Conservation (phyloP, 768 basidiomycete species). For the Chlorophyllum brunneum region DNA sequence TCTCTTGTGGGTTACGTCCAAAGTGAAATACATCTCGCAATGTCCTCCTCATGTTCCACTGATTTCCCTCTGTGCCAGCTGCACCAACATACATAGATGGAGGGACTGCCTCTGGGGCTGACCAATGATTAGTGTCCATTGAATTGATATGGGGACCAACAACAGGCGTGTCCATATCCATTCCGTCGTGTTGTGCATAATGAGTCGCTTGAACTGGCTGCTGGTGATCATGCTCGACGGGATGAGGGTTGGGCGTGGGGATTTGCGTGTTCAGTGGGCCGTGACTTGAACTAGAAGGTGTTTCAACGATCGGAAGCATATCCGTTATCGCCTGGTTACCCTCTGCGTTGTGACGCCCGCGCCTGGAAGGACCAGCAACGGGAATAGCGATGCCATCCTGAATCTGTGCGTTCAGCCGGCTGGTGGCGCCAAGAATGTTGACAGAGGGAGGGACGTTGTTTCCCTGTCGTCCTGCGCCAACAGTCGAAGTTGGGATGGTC, state of each 20-base stretch:
- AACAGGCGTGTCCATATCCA: conserved; percentile 1
- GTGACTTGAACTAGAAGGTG: conserved; percentile 48
- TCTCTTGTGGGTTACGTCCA: conserved; percentile 6
- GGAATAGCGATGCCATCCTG: conserved; percentile 24
- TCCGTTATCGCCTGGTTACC: conserved; percentile 34
- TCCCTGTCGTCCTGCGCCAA: conserved; percentile 13
- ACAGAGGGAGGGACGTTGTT: conserved; percentile 23
- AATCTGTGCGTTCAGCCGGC: conserved; percentile 33
- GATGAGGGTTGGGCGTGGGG: conserved; percentile 69
- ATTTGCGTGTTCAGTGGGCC: no score
- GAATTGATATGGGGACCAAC: not conserved
- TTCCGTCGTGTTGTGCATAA: not conserved
- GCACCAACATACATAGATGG: not conserved
- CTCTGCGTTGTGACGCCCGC: conserved; percentile 35
- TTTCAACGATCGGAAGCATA: conserved; percentile 59
- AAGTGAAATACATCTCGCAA: conserved; percentile 10
- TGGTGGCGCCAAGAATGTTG: conserved; percentile 30
- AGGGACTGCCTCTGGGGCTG: conserved; percentile 6
- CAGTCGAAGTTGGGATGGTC: conserved; percentile 22
- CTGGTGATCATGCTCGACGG: conserved; percentile 75
- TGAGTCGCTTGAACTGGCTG: conserved; percentile 32
- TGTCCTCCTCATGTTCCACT: conserved; percentile 11
- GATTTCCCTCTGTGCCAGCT: not conserved
- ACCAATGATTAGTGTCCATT: conserved; percentile 7
- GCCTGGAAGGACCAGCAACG: conserved; percentile 30